Evolutionary conservation across 176 grass and related monocot species (phyloP).

Genomic region (Ensete ventricosum): DNA sequence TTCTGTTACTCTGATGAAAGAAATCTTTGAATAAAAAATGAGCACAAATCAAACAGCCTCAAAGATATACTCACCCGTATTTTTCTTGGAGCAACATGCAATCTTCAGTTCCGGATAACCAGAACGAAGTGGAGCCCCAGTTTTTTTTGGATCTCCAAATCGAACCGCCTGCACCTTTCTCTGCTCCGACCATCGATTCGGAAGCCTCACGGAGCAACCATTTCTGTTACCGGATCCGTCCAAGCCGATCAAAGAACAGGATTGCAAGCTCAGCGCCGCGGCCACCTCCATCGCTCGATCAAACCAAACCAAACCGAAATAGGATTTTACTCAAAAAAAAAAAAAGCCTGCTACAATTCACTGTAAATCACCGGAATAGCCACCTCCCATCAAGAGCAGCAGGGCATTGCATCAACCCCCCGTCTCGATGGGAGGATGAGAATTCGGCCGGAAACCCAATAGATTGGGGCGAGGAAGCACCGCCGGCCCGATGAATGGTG

Average conservation of each 20-base stretch:
- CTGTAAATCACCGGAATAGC: neutral
- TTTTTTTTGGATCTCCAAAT: neutral
- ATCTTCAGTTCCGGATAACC: neutral
- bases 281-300: neutral
- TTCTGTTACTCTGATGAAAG: neutral
- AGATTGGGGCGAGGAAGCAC: neutral
- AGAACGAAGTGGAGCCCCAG: neutral
- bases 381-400: neutral
- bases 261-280: neutral
- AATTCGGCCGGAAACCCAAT: neutral
- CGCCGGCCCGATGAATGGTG: neutral
- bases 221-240: neutral
- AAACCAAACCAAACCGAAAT: neutral
- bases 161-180: neutral
- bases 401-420: neutral
- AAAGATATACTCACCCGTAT: neutral
- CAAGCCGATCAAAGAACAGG: neutral
- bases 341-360: neutral
- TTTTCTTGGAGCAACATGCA: slow-evolving; percentile 13
- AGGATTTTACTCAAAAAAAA: neutral
- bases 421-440: neutral
- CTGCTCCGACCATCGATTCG: neutral
- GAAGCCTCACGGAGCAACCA: neutral
- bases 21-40: neutral
- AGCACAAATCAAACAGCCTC: neutral